Evolutionary conservation across 164 flowering plant species (phyloP), one percentile per base, ranked within the genome.

Genomic region (Amborella trichopoda): DNA sequence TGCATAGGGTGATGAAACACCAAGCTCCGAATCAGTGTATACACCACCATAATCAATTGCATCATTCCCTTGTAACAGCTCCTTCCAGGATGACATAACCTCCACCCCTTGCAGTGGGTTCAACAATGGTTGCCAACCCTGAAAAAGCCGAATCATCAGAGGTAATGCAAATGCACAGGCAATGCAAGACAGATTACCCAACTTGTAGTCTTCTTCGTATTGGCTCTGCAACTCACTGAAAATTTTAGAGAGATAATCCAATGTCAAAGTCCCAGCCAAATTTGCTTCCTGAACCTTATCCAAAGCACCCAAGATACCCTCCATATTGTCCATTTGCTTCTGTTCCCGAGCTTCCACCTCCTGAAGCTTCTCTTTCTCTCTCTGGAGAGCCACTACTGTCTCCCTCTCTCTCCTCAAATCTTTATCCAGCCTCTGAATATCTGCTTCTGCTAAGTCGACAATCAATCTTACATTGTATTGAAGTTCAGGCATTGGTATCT

Each of bases 81-180:
- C 60, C 68, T 73, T 86, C 96, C 96, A 90, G 26, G 24, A 37
- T 1, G 74, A 45, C 28, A 86, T 61, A 27, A 77, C 47, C 44
- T 80, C 77, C 56, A 75, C 40, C n/a, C 89, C 87, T 40, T 81
- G 72, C 0, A 50, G 54, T 1, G 94, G 87, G 52, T 75, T 72
- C 49, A 65, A 74, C 17, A 86, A 80, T 5, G 94, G 93, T 28
- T 90, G 78, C 98, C 98, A 90, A 5, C 94, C 93, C 54, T 83
- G 94, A 63, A 86, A 90, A 34, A 70, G 68, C 46, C 84, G 66
- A 28, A 78, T 71, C 26, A 85, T 67, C 32, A 81, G 49, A 23
- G 89, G 94, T 30, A 81, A 53, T 21, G 88, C 94, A 61, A 52
- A 68, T 2, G 89, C 70, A 53, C 89, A 79, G 2, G 96, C 94